Evolutionary conservation across 495 filamentous ascomycete species (phyloP), one percentile per base, ranked within the genome.

Genomic region (Penicillium pulvis): DNA sequence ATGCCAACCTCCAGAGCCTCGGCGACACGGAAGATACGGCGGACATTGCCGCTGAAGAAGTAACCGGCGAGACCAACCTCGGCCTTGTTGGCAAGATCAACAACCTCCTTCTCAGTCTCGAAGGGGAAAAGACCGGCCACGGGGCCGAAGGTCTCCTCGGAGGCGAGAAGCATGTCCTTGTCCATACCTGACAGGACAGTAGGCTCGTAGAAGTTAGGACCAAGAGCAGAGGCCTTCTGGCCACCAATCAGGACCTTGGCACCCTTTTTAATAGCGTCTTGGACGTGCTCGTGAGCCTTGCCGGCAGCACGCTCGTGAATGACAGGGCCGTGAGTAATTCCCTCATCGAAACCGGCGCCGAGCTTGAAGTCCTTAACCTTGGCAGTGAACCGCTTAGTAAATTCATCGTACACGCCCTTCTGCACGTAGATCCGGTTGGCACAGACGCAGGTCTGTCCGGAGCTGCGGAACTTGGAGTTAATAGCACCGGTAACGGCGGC

Each of bases 401-500:
- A 84, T 3, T 67, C 49, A 0, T 66, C 58, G 3, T 65, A 51
- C 4, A 75, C 39, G 12, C 42, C 39, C 24, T 59, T 56, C 51
- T 82, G 79, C 10, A 83, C 71, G 31, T 48, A 87, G 51, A 91
- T 79, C n/a, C 88, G 79, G 67, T 91, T 91, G 19, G 87, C 86
- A 60, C 86, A 88, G 9, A 82, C 78, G 58, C 81, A 84, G 1
- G 81, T 83, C 59, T 84, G 81, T 11, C 81, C 81, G 0, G 73
- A 74, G 54, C 63, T 74, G 35, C 79, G 70, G 65, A 82, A 83
- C 55, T 84, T 84, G 46, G 63, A 75, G 6, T 71, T 62, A 23
- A 83, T 68, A 11, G 84, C 80, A 87, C 90, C 96, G 53, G 89
- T 91, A 17, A 89, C 87, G 19, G 51, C 2, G 91, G 89, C 85